Conservation (phyloP, 2,329 filamentous ascomycete genomes). For the Neoarthrinium moseri region DNA sequence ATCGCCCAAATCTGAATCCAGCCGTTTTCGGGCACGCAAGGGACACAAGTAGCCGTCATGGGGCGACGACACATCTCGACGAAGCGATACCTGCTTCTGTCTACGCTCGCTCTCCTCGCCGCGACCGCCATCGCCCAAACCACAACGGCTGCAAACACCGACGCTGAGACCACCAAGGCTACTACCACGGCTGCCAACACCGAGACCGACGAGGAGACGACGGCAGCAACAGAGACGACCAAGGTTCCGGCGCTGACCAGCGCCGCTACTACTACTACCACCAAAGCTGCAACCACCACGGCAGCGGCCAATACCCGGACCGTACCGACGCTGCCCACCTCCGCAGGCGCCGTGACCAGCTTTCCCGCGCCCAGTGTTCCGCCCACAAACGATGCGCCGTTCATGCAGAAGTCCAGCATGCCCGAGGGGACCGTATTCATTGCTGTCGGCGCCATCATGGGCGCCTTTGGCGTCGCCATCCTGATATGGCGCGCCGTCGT, state of each 20-base stretch:
- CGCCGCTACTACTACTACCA: constrained; percentile 1
- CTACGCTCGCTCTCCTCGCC: constrained; percentile 10
- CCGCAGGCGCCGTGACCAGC: constrained; percentile 50
- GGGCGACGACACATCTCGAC: constrained; percentile 1
- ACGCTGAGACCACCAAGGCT: constrained; percentile 6
- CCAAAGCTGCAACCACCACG: neutral
- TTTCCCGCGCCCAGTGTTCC: constrained; percentile 77
- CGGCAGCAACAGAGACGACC: constrained; percentile 9
- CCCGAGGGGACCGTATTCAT: constrained; percentile 98
- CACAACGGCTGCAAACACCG: constrained; percentile 10
- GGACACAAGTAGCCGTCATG: constrained; percentile 1
- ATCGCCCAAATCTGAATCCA: too few relatives aligned
- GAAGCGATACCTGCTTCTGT: constrained; percentile 15
- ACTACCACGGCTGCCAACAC: constrained; percentile 8
- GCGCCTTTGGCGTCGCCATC: constrained; percentile 77
- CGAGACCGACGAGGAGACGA: constrained; percentile 11
- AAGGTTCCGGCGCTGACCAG: constrained; percentile 11
- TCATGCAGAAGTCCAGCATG: constrained; percentile 81
- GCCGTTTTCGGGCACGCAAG: too few relatives aligned
- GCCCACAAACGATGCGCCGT: constrained; percentile 80
- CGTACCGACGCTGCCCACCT: constrained; percentile 42
- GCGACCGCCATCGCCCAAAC: constrained; percentile 13
- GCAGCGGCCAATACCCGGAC: neutral
- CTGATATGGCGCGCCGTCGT: constrained; percentile 86
- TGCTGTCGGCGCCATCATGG: constrained; percentile 83